Percentiles rank a stretch among this genome's conserved stretches.
These are phyloP conservation scores for Neurospora terricola DNA, from an alignment of 495 filamentous ascomycete species.

Conservation along the genomic window DNA sequence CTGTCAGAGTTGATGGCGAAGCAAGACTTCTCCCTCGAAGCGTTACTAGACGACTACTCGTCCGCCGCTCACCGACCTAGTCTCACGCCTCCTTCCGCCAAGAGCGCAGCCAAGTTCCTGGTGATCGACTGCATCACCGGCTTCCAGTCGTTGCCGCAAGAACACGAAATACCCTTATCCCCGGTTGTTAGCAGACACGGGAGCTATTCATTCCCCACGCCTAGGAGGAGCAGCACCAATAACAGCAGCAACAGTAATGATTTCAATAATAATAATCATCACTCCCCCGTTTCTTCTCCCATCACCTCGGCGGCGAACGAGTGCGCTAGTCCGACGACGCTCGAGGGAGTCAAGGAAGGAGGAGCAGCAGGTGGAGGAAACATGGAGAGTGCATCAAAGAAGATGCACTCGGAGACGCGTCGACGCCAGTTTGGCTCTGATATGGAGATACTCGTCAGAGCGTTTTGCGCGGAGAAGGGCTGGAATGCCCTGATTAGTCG, in stretches of 20 bases:
- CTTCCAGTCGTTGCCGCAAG: conserved; percentile 29
- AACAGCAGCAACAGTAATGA: neutral
- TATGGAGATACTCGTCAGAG: conserved; percentile 55
- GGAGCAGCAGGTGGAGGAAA: neutral
- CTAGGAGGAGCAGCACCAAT: neutral
- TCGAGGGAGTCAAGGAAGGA: neutral
- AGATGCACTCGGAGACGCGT: conserved; percentile 40
- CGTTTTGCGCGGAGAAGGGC: conserved; percentile 59
- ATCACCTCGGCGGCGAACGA: neutral
- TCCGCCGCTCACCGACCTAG: conserved; percentile 20
- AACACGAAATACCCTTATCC: conserved; percentile 26
- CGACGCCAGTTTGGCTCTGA: conserved; percentile 44
- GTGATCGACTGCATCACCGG: conserved; percentile 46
- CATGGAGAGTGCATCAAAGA: conserved; percentile 25
- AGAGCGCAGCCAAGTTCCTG: conserved; percentile 31
- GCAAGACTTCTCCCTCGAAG: conserved; percentile 29
- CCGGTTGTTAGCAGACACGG: conserved; percentile 24
- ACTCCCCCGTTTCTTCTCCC: neutral
- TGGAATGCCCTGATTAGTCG: conserved; percentile 60
- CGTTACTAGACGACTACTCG: conserved; percentile 27
- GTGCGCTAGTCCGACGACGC: neutral
- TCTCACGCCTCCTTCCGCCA: conserved; percentile 11
- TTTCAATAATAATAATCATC: neutral
- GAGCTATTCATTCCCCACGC: conserved; percentile 6
- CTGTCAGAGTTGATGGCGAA: conserved; percentile 41